Evolutionary conservation across 2,329 filamentous ascomycete genomes (phyloP).

Genomic region (Diaporthe velutina): DNA sequence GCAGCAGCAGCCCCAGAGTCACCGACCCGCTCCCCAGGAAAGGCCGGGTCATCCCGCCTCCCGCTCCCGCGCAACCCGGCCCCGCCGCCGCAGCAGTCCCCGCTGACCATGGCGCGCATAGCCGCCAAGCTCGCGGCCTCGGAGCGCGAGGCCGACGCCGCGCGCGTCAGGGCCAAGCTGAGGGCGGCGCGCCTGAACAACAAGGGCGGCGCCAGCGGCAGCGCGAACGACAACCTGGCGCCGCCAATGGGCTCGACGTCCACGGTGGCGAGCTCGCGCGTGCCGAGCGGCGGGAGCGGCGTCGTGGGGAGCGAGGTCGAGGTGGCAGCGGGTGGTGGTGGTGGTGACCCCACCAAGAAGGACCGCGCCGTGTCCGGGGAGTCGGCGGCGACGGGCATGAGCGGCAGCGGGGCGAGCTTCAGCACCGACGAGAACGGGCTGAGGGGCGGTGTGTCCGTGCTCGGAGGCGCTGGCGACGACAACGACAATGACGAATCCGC

Average conservation of each 20-base stretch:
- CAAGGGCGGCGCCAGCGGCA: constrained; percentile 36
- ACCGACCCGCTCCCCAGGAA: constrained; percentile 44
- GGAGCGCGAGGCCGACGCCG: constrained; percentile 73
- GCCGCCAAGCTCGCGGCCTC: constrained; percentile 74
- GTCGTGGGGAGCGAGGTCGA: too few relatives aligned
- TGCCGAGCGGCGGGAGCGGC: constrained; percentile 22
- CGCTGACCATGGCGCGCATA: constrained; percentile 72
- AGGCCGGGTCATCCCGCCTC: constrained; percentile 50
- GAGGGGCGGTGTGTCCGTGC: constrained; percentile 5
- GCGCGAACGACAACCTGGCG: constrained; percentile 42
- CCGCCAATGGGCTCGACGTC: constrained; percentile 38
- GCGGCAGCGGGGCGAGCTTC: constrained; percentile 24
- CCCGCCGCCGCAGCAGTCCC: constrained; percentile 63
- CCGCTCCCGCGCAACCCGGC: constrained; percentile 52
- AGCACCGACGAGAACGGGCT: constrained; percentile 34
- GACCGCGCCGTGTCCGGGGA: constrained; percentile 23
- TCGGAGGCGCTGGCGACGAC: background rate
- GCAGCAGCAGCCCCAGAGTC: constrained; percentile 31
- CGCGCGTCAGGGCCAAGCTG: constrained; percentile 72
- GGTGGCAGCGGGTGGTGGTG: too few relatives aligned
- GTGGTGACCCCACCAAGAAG: constrained; percentile 36
- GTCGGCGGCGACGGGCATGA: constrained; percentile 15
- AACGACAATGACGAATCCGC: background rate
- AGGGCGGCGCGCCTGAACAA: constrained; percentile 62
- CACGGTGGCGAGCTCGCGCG: constrained; percentile 24